Percentiles rank a stretch among this genome's conserved stretches.
Evolutionary conservation across 2,329 filamentous ascomycete species (phyloP).

Genomic region (Fusarium pseudoanthophilum): DNA sequence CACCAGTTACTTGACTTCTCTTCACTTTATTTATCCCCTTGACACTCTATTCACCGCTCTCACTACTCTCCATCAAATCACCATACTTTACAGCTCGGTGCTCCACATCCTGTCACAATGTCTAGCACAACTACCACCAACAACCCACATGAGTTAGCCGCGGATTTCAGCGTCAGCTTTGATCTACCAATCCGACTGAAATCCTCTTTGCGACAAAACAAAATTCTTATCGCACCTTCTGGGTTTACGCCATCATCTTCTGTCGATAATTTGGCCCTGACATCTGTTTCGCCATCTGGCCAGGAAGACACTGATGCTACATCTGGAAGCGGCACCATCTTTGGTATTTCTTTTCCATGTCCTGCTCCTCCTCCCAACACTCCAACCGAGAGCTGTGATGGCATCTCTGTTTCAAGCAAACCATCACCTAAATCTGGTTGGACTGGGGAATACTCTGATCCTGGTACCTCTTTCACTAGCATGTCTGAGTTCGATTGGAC

Average conservation of each 20-base stretch:
- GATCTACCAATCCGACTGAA: background rate
- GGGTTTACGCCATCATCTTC: background rate
- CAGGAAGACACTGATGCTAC: background rate
- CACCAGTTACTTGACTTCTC: background rate
- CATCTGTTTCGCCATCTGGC: background rate
- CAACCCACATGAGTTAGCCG: background rate
- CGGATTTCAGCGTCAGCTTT: background rate
- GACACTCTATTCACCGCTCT: too few relatives aligned
- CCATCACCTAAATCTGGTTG: background rate
- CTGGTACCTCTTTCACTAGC: background rate
- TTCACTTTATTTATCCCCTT: background rate
- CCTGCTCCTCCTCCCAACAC: background rate
- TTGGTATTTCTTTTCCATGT: background rate
- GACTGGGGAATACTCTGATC: background rate
- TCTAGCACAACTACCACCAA: background rate
- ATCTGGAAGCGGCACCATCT: background rate
- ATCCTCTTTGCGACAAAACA: background rate
- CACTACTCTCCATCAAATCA: too few relatives aligned
- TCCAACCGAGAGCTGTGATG: background rate
- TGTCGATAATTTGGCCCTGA: background rate
- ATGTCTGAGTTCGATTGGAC: background rate
- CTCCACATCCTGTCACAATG: background rate
- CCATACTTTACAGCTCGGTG: background rate
- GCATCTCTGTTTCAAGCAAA: too few relatives aligned
- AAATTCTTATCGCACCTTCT: background rate